Base-by-base conservation (phyloP, 1,284 basidiomycete genomes). In the Tilletia caries region DNA sequence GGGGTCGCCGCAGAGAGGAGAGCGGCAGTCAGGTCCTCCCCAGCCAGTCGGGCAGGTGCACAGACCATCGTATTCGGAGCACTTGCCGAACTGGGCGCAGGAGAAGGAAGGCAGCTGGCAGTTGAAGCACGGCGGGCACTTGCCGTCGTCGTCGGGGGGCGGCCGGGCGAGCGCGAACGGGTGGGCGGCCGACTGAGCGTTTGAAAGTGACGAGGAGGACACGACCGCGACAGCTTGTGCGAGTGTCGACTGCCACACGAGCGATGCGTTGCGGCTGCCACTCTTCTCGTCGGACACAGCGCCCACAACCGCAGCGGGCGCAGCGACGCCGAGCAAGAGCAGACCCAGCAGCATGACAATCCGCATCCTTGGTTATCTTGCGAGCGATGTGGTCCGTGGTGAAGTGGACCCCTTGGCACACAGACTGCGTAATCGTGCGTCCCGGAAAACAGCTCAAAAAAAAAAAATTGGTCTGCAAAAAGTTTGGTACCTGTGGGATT, bases 41-140 rank as follows among this genome's bases (percentile, higher is more conserved):
- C 92, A 96, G 48, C 93, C 93, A 65, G 91, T 87, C 0, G 92
- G 92, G 83, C 93, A 96, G 80, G 91, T 88, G 84, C 93, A 96
- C 79, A 93, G 91, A 0, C 93, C 93, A 81, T 95, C 90, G 82
- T 91, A 95, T 64, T 88, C 86, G 83, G 92, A 91, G 84, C 93
- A 96, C 68, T 90, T 86, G 41, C 92, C 93, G 75, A 89, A 93
- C 65, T 79, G 76, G 27, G 74, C 76, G 69, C 77, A 79, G 25
- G 68, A 71, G 69, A 75, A 75, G 6, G 76, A 73, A 12, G 77
- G 77, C 10, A 79, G 75, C 46, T 74, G 74, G 50, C 77, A 79
- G 67, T 78, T 79, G 77, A 79, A 79, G 72, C 77, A 77, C 33
- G 68, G 62, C 2, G 76, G 76, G 18, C 58, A 62, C 58, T 62